Percentiles rank a stretch among this genome's conserved stretches.
phyloP scores from a whole-genome alignment of 768 basidiomycete genomes.

The Dictyophora rubrovolvata region DNA sequence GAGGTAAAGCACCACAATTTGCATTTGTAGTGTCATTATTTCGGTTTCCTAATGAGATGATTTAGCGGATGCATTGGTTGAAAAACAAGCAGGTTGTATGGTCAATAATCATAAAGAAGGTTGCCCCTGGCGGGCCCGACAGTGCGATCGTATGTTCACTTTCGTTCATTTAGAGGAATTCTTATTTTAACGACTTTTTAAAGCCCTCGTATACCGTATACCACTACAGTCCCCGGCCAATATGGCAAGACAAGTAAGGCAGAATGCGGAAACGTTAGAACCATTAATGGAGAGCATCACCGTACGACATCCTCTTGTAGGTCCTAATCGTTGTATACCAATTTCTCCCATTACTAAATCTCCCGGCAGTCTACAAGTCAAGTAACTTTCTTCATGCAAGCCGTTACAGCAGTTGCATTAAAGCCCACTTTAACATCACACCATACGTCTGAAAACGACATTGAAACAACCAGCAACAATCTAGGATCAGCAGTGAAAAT shows the following conservation, averaged over 20 bases:
- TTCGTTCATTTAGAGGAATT: not conserved
- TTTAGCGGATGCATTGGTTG: constrained; percentile 57
- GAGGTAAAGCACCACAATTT: constrained; percentile 24
- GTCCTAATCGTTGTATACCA: constrained; percentile 12
- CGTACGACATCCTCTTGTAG: constrained; percentile 67
- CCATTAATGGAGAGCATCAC: constrained; percentile 41
- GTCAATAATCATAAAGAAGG: constrained; percentile 68
- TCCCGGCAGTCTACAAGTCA: constrained; percentile 44
- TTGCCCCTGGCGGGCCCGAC: constrained; percentile 75
- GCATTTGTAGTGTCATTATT: constrained; percentile 12
- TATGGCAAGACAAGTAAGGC: constrained; percentile 52
- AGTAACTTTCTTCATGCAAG: constrained; percentile 39
- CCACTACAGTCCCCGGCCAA: constrained; percentile 56
- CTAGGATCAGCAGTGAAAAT: constrained; percentile 7
- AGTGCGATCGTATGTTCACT: constrained; percentile 61
- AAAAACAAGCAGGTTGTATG: constrained; percentile 59
- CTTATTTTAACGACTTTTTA: not conserved
- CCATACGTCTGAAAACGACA: not conserved
- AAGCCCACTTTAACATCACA: not conserved
- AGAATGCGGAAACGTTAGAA: constrained; percentile 43
- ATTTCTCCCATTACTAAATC: constrained; percentile 9
- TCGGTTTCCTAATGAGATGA: constrained; percentile 13
- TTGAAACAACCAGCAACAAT: not conserved
- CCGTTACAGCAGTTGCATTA: constrained; percentile 25
- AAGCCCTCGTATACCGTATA: constrained; percentile 65